Evolutionary conservation across 768 basidiomycete genomes (phyloP).

Genomic region (Pisolithus microcarpus): DNA sequence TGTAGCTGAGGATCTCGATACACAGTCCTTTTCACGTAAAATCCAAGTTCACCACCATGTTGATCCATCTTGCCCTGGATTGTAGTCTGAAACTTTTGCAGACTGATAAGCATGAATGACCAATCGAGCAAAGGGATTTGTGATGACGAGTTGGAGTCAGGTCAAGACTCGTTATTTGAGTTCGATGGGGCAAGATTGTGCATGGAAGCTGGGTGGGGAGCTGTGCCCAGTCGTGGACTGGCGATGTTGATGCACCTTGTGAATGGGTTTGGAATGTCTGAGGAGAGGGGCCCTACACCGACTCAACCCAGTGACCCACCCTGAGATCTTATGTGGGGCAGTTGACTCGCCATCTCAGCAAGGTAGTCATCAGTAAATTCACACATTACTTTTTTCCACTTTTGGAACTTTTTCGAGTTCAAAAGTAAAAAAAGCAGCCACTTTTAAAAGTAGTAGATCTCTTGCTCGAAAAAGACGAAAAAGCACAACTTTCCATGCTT

Average conservation of each 20-base stretch:
- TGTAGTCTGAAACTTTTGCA: constrained; percentile 45
- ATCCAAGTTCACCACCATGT: constrained; percentile 73
- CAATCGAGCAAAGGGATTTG: constrained; percentile 13
- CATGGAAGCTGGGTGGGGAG: constrained; percentile 14
- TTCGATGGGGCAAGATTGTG: constrained; percentile 3
- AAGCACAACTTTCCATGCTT: no score
- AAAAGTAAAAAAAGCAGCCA: no score
- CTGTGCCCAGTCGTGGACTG: constrained; percentile 13
- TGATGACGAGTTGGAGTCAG: background rate
- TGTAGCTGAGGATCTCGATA: constrained; percentile 80
- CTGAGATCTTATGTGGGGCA: no score
- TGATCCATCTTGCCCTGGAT: constrained; percentile 55
- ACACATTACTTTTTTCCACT: no score
- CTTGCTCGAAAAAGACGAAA: no score
- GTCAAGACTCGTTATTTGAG: constrained; percentile 9
- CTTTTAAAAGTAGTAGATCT: no score
- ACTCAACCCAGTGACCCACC: constrained; percentile 34
- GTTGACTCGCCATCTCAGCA: no score
- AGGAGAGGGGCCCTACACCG: background rate
- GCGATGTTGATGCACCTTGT: constrained; percentile 38
- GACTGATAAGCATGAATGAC: constrained; percentile 19
- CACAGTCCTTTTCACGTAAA: constrained; percentile 76
- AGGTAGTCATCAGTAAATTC: no score
- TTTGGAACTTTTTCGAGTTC: no score
- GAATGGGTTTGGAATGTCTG: constrained; percentile 54